phyloP scores from a whole-genome alignment of 768 basidiomycete species.

The Tulasnella sp. region DNA sequence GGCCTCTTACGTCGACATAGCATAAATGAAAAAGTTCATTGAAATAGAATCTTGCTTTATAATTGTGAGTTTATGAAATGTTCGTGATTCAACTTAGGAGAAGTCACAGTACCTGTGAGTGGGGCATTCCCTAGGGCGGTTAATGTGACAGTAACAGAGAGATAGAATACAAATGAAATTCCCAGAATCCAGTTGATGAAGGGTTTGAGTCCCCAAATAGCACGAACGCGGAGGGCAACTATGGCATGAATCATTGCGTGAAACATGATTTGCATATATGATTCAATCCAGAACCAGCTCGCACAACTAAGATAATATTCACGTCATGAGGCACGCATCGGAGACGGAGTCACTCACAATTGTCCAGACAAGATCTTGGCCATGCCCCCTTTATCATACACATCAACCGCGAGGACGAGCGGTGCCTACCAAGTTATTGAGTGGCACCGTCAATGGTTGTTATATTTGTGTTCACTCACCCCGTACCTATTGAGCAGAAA shows the following conservation, averaged over 20 bases:
- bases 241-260: neutral
- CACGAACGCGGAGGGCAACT: neutral
- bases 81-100: too few relatives aligned
- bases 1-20: too few relatives aligned
- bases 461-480: neutral
- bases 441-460: too few relatives aligned
- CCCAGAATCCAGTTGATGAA: neutral
- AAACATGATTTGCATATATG: neutral
- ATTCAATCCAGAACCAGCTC: neutral
- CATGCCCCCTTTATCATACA: neutral
- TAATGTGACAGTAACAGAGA: too few relatives aligned
- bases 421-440: neutral
- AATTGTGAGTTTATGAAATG: too few relatives aligned
- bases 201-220: neutral
- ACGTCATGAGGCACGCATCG: too few relatives aligned
- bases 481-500: constrained; percentile 1
- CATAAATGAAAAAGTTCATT: too few relatives aligned
- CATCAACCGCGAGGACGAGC: neutral
- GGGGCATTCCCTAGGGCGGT: too few relatives aligned
- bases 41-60: too few relatives aligned
- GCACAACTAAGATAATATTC: neutral
- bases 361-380: neutral
- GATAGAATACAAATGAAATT: neutral
- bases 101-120: too few relatives aligned
- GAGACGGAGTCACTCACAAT: too few relatives aligned